phyloP scores from a whole-genome alignment of 495 filamentous ascomycete species.

The Penicillium subrubescens region DNA sequence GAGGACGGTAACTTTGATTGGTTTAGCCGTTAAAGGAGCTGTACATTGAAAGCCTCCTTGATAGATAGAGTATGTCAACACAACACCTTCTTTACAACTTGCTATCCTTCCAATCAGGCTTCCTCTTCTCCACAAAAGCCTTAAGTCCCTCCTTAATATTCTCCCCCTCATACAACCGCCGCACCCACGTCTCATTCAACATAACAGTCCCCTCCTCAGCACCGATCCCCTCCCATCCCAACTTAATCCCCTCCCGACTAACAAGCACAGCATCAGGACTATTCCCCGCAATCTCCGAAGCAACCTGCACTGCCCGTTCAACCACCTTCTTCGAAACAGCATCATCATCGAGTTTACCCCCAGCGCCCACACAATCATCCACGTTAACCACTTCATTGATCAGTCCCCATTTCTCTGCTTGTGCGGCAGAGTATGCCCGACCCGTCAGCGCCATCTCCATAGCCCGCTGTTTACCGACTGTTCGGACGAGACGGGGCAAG shows the following conservation, averaged over 20 bases:
- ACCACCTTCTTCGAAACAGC: slow-evolving; percentile 35
- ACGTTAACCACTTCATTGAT: slow-evolving; percentile 65
- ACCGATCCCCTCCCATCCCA: slow-evolving; percentile 70
- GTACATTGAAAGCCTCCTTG: not conserved
- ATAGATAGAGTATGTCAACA: not conserved
- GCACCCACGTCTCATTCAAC: slow-evolving; percentile 60
- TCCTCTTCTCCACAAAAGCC: slow-evolving; percentile 83
- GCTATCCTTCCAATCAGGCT: slow-evolving; percentile 72
- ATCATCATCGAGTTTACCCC: slow-evolving; percentile 43
- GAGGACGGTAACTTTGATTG: not conserved
- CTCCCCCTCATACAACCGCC: slow-evolving; percentile 65
- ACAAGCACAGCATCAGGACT: slow-evolving; percentile 78
- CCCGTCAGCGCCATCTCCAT: slow-evolving; percentile 77
- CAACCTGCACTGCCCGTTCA: slow-evolving; percentile 56
- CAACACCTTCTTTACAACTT: slow-evolving; percentile 58
- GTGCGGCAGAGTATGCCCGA: slow-evolving; percentile 54
- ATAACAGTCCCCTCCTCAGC: slow-evolving; percentile 65
- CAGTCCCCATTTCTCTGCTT: slow-evolving; percentile 70
- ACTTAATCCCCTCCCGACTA: slow-evolving; percentile 66
- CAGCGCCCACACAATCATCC: slow-evolving; percentile 8
- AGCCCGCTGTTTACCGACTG: slow-evolving; percentile 68
- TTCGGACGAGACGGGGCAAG: slow-evolving; percentile 69
- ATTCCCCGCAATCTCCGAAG: slow-evolving; percentile 47
- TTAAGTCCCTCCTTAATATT: slow-evolving; percentile 79
- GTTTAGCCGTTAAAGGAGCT: not conserved